Conservation (phyloP, 108 stramenopile genomes). For the Cyclostephanos invisitatus region DNA sequence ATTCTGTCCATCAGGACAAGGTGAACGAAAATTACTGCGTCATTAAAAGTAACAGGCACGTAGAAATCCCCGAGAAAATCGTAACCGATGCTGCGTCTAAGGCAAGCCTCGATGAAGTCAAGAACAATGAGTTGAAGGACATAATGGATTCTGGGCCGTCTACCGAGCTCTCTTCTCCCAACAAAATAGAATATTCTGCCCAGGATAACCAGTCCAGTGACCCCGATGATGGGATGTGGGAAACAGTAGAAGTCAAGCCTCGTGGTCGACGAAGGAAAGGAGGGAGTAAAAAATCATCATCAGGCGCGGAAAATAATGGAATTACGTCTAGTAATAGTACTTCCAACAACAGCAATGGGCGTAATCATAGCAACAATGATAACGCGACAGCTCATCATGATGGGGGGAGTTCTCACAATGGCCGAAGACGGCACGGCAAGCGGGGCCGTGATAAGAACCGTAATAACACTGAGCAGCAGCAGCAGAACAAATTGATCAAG, state of each 20-base stretch:
- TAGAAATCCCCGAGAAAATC: neutral
- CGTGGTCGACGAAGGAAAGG: conserved; percentile 48
- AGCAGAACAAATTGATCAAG: conserved; percentile 36
- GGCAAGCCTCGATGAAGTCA: neutral
- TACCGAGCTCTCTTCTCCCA: neutral
- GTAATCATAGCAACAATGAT: conserved; percentile 21
- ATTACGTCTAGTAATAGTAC: conserved; percentile 11
- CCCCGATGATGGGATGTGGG: conserved; percentile 63
- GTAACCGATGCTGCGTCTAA: neutral
- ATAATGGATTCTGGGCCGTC: neutral
- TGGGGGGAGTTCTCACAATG: conserved; percentile 37
- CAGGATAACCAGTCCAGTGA: conserved; percentile 18
- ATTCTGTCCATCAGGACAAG: neutral
- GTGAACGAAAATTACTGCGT: neutral
- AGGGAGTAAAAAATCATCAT: conserved; percentile 12
- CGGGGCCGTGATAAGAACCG: conserved; percentile 4
- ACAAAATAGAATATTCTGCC: conserved; percentile 1
- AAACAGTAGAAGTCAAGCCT: conserved; percentile 64
- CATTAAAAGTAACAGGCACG: conserved; percentile 4
- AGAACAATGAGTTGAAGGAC: neutral
- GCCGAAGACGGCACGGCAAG: conserved; percentile 21
- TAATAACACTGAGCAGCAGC: conserved; percentile 3
- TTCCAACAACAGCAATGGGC: conserved; percentile 20
- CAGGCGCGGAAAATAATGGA: conserved; percentile 6
- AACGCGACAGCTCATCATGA: conserved; percentile 25